These are phyloP conservation scores for Mycena galericulata DNA, from an alignment of 768 basidiomycete genomes.

Conservation along the genomic window DNA sequence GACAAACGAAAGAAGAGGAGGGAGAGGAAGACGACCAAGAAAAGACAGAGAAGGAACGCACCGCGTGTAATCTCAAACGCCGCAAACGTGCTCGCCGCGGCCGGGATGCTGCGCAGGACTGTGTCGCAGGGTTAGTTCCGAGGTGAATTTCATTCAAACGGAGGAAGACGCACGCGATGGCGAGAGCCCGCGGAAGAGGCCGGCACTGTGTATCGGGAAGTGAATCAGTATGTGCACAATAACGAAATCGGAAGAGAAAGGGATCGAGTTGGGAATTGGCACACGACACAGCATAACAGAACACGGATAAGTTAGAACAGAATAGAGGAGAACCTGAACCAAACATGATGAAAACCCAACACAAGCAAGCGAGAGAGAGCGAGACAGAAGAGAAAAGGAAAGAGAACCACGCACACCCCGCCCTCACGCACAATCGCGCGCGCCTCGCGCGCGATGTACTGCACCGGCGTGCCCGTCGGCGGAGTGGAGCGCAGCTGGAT, in stretches of 20 bases:
- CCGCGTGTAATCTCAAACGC: conserved; percentile 89
- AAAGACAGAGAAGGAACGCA: too few species aligned
- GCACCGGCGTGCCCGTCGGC: conserved; percentile 77
- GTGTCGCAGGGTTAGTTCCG: neutral
- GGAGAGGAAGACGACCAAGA: too few species aligned
- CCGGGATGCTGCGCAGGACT: conserved; percentile 89
- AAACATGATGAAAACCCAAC: too few species aligned
- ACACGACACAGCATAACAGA: neutral
- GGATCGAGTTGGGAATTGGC: too few species aligned
- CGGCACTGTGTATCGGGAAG: conserved; percentile 63
- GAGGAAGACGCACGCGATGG: conserved; percentile 74
- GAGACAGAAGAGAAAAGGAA: neutral
- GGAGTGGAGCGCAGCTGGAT: conserved; percentile 84
- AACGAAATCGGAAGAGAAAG: too few species aligned
- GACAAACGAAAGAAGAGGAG: neutral
- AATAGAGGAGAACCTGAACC: too few species aligned
- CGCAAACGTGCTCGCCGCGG: conserved; percentile 91
- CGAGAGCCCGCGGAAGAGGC: conserved; percentile 79
- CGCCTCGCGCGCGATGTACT: conserved; percentile 83
- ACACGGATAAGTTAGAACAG: neutral
- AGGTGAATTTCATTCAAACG: too few species aligned
- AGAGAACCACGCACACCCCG: conserved; percentile 66
- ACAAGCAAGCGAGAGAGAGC: too few species aligned
- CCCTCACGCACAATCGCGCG: conserved; percentile 74
- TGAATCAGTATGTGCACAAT: too few species aligned